Conservation (phyloP, 352 stramenopile genomes). For the Pythium dissotocum region DNA sequence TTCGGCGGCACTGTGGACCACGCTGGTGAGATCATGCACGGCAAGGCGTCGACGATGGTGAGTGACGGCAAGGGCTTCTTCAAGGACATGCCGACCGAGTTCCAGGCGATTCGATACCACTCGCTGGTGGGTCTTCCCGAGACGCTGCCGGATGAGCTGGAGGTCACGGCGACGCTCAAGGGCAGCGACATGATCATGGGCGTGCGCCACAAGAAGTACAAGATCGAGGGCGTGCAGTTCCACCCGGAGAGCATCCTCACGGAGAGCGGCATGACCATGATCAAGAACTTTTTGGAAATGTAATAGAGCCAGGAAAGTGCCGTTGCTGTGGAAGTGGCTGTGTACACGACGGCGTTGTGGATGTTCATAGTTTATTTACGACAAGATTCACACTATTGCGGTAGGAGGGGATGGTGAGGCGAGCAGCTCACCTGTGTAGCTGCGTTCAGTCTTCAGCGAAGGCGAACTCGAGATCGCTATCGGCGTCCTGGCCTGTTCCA, state of each 20-base stretch:
- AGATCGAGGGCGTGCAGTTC: slow-evolving; percentile 89
- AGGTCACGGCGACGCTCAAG: slow-evolving; percentile 84
- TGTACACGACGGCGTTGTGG: not conserved
- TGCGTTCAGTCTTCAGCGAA: slow-evolving; percentile 67
- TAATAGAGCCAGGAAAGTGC: slow-evolving; percentile 30
- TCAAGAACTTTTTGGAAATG: slow-evolving; percentile 90
- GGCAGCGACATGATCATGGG: slow-evolving; percentile 89
- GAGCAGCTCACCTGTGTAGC: not conserved
- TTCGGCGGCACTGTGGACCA: slow-evolving; percentile 85
- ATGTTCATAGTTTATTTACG: slow-evolving; percentile 6
- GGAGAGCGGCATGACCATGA: slow-evolving; percentile 77
- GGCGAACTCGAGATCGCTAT: slow-evolving; percentile 68
- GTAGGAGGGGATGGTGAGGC: slow-evolving; percentile 1
- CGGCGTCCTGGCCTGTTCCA: slow-evolving; percentile 25
- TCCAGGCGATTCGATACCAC: slow-evolving; percentile 87
- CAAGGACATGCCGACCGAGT: slow-evolving; percentile 74
- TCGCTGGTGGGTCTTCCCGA: slow-evolving; percentile 82
- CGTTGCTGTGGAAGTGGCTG: not conserved
- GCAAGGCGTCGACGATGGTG: slow-evolving; percentile 83
- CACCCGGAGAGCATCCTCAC: slow-evolving; percentile 89
- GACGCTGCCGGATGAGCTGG: slow-evolving; percentile 73
- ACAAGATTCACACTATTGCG: not conserved
- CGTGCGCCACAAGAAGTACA: slow-evolving; percentile 84
- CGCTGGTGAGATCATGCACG: slow-evolving; percentile 87
- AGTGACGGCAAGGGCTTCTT: slow-evolving; percentile 87